These are phyloP conservation scores for Pilatotrama ljubarskyi DNA, from an alignment of 768 basidiomycete species.

Conservation along the genomic window DNA sequence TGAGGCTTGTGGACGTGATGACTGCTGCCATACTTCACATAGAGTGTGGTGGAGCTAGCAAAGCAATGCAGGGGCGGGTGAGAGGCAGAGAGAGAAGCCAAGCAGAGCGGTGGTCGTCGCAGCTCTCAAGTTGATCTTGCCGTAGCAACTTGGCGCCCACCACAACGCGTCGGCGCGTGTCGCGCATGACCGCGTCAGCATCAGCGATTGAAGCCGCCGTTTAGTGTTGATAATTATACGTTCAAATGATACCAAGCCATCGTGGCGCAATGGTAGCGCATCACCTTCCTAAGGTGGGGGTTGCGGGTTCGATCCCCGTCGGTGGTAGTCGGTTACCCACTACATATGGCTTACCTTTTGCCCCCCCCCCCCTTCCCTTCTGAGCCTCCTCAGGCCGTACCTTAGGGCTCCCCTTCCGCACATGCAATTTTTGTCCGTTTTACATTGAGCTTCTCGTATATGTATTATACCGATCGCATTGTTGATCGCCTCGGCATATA, in stretches of 20 bases:
- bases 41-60: background rate
- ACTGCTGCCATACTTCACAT: slow-evolving; percentile 14
- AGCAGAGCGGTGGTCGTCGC: background rate
- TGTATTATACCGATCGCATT: background rate
- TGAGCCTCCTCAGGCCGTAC: background rate
- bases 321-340: slow-evolving; percentile 25
- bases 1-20: slow-evolving; percentile 5
- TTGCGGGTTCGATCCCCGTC: slow-evolving; percentile 38
- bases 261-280: slow-evolving; percentile 38
- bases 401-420: too few relatives aligned
- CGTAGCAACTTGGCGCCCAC: background rate
- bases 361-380: background rate
- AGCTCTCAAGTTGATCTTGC: slow-evolving; percentile 4
- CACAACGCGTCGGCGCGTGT: background rate
- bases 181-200: slow-evolving; percentile 10
- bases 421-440: too few relatives aligned
- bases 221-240: background rate
- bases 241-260: slow-evolving; percentile 22
- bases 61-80: background rate
- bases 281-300: slow-evolving; percentile 39
- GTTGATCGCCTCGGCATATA: background rate
- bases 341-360: background rate
- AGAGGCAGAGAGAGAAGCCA: background rate
- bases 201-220: background rate
- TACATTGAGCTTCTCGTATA: background rate